These are phyloP conservation scores for Pythium vanterpoolii DNA, from an alignment of 352 stramenopile species.

Conservation along the genomic window DNA sequence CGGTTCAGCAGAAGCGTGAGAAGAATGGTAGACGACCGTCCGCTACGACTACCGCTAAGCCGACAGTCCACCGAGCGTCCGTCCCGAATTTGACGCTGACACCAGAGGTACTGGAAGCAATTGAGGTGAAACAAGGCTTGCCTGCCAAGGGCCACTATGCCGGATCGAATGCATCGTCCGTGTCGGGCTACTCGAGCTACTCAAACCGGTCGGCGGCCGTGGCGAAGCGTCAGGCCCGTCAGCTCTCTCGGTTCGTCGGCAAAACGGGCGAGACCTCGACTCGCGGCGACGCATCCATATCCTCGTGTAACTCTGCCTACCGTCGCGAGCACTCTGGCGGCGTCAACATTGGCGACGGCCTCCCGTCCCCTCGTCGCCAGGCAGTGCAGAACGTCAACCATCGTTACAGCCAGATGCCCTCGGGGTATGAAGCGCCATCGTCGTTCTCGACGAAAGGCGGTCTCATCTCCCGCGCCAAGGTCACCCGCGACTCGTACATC, in stretches of 20 bases:
- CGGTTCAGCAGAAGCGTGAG: conserved; percentile 11
- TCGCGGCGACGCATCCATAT: conserved; percentile 29
- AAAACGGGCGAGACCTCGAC: conserved; percentile 19
- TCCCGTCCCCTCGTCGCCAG: conserved; percentile 24
- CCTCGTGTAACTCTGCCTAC: conserved; percentile 28
- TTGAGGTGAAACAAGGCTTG: conserved; percentile 26
- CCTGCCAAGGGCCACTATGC: conserved; percentile 26
- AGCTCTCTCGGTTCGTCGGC: conserved; percentile 24
- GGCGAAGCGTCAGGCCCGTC: conserved; percentile 23
- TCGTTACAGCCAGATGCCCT: conserved; percentile 34
- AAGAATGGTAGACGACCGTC: conserved; percentile 6
- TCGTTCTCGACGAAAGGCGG: conserved; percentile 44
- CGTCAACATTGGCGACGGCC: conserved; percentile 12
- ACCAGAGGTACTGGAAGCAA: conserved; percentile 25
- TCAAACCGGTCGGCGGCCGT: conserved; percentile 25
- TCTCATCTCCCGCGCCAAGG: conserved; percentile 34
- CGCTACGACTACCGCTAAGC: not conserved
- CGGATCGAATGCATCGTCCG: conserved; percentile 31
- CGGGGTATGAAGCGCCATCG: conserved; percentile 31
- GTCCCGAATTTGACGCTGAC: conserved; percentile 22
- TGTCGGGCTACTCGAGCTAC: conserved; percentile 32
- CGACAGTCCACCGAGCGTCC: not conserved
- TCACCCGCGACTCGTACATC: conserved; percentile 38
- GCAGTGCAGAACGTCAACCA: conserved; percentile 23
- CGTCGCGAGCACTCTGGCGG: conserved; percentile 22